A percentile compares a stretch with the other conserved stretches of the same genome.
Conservation (phyloP, 1,139 yeast species). For the Insectozyma bohioensis region DNA sequence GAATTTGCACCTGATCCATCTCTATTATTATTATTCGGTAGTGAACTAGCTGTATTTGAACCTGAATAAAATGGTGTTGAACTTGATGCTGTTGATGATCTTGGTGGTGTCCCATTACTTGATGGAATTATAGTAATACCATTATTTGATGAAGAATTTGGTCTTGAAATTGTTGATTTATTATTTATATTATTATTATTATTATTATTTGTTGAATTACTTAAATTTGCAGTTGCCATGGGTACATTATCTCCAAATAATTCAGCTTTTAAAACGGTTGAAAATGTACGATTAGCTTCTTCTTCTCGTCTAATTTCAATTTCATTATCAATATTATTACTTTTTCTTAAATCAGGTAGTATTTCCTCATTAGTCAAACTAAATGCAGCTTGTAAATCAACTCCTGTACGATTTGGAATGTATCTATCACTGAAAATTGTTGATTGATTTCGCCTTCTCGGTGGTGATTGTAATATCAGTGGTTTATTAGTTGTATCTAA, state of each 20-base stretch:
- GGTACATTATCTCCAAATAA: slow-evolving; percentile 86
- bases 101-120: slow-evolving; percentile 10
- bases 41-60: slow-evolving; percentile 10
- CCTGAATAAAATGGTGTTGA: slow-evolving; percentile 9
- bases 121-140: slow-evolving; percentile 1
- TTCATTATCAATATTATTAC: slow-evolving; percentile 49
- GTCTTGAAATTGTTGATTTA: slow-evolving; percentile 5
- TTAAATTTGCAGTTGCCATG: slow-evolving; percentile 42
- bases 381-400: slow-evolving; percentile 87
- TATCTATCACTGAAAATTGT: slow-evolving; percentile 74
- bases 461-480: slow-evolving; percentile 36
- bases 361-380: slow-evolving; percentile 54
- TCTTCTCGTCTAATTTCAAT: slow-evolving; percentile 67
- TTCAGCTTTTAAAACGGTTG: slow-evolving; percentile 84
- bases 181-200: slow-evolving; percentile 5
- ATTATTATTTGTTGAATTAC: slow-evolving; percentile 10
- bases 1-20: slow-evolving; percentile 3
- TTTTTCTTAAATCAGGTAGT: slow-evolving; percentile 35
- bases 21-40: background rate
- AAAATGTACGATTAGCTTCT: slow-evolving; percentile 85
- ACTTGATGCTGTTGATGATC: slow-evolving; percentile 9
- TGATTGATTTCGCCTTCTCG: slow-evolving; percentile 40
- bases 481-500: slow-evolving; percentile 22
- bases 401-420: slow-evolving; percentile 83
- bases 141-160: slow-evolving; percentile 3